Conservation (phyloP, 208 protist species). For the Trypanosoma brucei region DNA sequence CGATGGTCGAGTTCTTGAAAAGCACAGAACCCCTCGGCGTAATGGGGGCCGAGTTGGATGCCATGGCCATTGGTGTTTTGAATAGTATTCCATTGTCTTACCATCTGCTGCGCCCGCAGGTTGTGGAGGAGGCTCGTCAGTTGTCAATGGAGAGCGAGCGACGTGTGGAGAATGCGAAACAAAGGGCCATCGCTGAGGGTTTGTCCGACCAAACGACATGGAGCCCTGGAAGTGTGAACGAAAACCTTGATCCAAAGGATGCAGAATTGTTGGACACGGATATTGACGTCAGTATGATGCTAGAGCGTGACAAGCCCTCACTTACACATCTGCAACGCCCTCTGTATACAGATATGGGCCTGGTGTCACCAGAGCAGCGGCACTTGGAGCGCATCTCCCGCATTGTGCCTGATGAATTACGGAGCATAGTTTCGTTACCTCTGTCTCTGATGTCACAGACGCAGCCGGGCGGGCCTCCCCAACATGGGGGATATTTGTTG, state of each 20-base stretch:
- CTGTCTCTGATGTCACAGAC: conserved; percentile 1
- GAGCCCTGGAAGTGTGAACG: conserved; percentile 30
- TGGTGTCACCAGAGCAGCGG: conserved; percentile 67
- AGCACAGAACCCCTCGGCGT: conserved; percentile 39
- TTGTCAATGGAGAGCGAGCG: conserved; percentile 22
- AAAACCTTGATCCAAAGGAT: conserved; percentile 41
- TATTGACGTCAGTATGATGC: conserved; percentile 52
- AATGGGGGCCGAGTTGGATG: conserved; percentile 81
- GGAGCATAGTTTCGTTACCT: neutral
- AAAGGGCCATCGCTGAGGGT: conserved; percentile 18
- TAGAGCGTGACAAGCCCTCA: conserved; percentile 55
- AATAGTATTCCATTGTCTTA: conserved; percentile 66
- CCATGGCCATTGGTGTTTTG: conserved; percentile 61
- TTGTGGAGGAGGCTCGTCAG: conserved; percentile 30
- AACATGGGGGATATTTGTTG: neutral
- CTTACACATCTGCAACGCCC: conserved; percentile 73
- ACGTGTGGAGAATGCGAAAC: conserved; percentile 30
- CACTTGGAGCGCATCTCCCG: conserved; percentile 63
- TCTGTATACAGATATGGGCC: conserved; percentile 82
- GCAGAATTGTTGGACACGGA: conserved; percentile 65
- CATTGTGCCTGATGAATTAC: conserved; percentile 41
- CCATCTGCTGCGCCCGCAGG: conserved; percentile 45
- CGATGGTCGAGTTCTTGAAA: conserved; percentile 39
- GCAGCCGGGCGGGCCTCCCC: neutral
- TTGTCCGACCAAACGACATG: conserved; percentile 25